phyloP scores from a whole-genome alignment of 257 asterid genomes.

The Linderniella brevidens region DNA sequence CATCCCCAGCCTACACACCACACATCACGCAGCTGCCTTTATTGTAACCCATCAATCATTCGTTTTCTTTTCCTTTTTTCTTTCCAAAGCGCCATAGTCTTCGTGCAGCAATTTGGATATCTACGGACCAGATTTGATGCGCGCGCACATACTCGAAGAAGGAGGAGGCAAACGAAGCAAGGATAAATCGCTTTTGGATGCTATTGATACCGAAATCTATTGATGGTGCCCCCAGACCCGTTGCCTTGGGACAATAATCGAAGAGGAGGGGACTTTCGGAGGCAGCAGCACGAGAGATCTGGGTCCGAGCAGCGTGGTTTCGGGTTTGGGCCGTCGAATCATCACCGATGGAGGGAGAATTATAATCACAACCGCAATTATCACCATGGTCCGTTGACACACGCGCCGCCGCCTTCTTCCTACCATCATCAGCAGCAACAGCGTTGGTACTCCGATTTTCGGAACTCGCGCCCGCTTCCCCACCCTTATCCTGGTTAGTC shows the following conservation, averaged over 20 bases:
- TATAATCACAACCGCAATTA: slow-evolving; percentile 13
- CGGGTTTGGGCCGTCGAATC: slow-evolving; percentile 37
- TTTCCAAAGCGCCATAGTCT: no score
- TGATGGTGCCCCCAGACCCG: slow-evolving; percentile 86
- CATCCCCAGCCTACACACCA: no score
- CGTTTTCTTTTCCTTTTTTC: no score
- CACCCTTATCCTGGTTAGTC: slow-evolving; percentile 35
- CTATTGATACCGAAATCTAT: slow-evolving; percentile 8
- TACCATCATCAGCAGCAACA: slow-evolving; percentile 23
- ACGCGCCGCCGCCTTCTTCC: slow-evolving; percentile 35
- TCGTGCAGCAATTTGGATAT: no score
- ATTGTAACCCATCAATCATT: no score
- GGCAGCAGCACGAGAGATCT: slow-evolving; percentile 57
- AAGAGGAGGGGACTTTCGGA: slow-evolving; percentile 70
- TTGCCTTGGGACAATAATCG: slow-evolving; percentile 51
- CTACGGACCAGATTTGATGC: no score
- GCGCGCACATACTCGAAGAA: slow-evolving; percentile 6
- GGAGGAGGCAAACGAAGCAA: slow-evolving; percentile 1
- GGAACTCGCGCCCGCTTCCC: slow-evolving; percentile 44
- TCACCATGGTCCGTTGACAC: slow-evolving; percentile 6
- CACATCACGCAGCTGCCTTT: no score
- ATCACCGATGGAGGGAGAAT: slow-evolving; percentile 63
- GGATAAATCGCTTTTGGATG: no score
- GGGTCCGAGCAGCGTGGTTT: slow-evolving; percentile 17
- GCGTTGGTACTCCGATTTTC: slow-evolving; percentile 61